These are phyloP conservation scores for Ilyonectria sp. DNA, from an alignment of 2,329 filamentous ascomycete genomes.

Conservation along the genomic window DNA sequence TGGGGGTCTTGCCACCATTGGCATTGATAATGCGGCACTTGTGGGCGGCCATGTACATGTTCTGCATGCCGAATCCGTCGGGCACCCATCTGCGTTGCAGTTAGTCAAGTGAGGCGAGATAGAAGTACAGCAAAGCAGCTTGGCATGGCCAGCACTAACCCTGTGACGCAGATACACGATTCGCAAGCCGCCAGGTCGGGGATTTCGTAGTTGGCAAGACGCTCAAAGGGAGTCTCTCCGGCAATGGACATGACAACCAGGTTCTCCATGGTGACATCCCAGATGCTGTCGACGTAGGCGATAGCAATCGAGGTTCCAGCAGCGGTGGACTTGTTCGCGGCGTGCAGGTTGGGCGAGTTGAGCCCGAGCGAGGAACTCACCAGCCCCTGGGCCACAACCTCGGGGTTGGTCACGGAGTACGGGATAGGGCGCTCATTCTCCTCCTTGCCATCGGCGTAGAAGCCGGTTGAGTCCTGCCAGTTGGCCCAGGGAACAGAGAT, in stretches of 20 bases:
- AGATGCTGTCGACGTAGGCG: constrained; percentile 20
- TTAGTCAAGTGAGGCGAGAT: not conserved
- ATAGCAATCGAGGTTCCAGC: constrained; percentile 23
- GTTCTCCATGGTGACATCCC: constrained; percentile 26
- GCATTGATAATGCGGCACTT: constrained; percentile 25
- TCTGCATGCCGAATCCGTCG: constrained; percentile 15
- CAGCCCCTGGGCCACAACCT: constrained; percentile 22
- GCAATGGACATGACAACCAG: constrained; percentile 22
- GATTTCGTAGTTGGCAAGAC: constrained; percentile 17
- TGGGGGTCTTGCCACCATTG: constrained; percentile 19
- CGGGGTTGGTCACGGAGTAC: constrained; percentile 22
- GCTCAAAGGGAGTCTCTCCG: constrained; percentile 24
- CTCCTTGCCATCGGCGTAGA: constrained; percentile 25
- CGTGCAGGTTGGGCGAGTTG: constrained; percentile 24
- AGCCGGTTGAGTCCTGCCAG: constrained; percentile 22
- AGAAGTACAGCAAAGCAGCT: not conserved
- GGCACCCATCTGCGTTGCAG: constrained; percentile 17
- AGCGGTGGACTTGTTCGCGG: constrained; percentile 24
- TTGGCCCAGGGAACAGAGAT: constrained; percentile 23
- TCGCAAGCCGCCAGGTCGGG: constrained; percentile 23
- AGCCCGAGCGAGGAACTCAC: constrained; percentile 11
- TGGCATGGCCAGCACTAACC: not conserved
- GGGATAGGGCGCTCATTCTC: constrained; percentile 23
- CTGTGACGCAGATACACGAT: constrained; percentile 23
- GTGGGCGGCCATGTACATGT: constrained; percentile 29